Evolutionary conservation across 1,139 yeast species (phyloP).

Genomic region (Debaryomyces sp.): DNA sequence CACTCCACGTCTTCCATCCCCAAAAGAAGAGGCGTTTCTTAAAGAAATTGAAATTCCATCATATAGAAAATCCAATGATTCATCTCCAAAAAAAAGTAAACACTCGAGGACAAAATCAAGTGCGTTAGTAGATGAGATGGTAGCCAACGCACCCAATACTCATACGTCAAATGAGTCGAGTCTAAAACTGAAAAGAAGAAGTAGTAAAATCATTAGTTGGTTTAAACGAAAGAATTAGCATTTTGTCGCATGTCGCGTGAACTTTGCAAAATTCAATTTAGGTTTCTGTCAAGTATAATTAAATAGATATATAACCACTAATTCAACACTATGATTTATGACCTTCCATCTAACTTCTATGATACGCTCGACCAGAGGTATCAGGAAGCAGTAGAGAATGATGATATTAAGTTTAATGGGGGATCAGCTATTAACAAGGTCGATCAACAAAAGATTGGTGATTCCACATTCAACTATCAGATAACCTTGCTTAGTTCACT

Average conservation of each 20-base stretch:
- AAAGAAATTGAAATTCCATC: slow-evolving; percentile 12
- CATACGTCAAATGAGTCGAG: not conserved
- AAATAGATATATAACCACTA: not conserved
- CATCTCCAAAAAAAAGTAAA: slow-evolving; percentile 4
- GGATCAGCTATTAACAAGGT: slow-evolving; percentile 26
- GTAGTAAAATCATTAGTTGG: slow-evolving; percentile 21
- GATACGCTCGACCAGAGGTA: slow-evolving; percentile 26
- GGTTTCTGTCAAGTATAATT: not conserved
- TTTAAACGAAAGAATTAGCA: slow-evolving; percentile 14
- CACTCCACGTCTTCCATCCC: not conserved
- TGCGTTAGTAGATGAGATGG: slow-evolving; percentile 8
- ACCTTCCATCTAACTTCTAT: slow-evolving; percentile 30
- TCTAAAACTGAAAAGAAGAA: slow-evolving; percentile 12
- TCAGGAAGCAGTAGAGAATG: slow-evolving; percentile 27
- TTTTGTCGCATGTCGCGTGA: slow-evolving; percentile 5
- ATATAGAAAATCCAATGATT: not conserved
- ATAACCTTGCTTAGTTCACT: slow-evolving; percentile 44
- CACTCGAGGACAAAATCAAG: not conserved
- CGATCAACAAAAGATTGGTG: slow-evolving; percentile 22
- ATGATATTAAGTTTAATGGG: slow-evolving; percentile 35
- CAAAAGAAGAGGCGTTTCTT: slow-evolving; percentile 15
- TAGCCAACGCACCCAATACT: not conserved
- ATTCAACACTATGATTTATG: slow-evolving; percentile 20
- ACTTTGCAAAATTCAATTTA: not conserved
- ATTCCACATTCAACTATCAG: slow-evolving; percentile 26